Evolutionary conservation across 176 grass and related monocot genomes (phyloP).

Genomic region (Metroxylon sagu): DNA sequence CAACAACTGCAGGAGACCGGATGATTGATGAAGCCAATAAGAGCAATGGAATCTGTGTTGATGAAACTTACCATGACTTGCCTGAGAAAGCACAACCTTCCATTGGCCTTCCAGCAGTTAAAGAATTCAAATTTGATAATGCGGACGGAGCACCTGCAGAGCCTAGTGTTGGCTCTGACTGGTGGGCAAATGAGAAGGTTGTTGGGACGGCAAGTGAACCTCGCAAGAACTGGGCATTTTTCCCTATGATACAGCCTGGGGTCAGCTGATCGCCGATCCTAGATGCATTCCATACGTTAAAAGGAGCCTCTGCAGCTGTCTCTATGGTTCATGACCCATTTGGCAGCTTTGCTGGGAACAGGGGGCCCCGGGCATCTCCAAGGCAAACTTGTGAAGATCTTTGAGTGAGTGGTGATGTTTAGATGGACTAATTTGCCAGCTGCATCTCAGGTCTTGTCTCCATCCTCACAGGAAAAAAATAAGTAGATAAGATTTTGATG

Average conservation of each 20-base stretch:
- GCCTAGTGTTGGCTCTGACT: slow-evolving; percentile 43
- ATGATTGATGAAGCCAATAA: slow-evolving; percentile 29
- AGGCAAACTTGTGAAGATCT: too few species aligned
- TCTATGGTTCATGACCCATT: too few species aligned
- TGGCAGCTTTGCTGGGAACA: too few species aligned
- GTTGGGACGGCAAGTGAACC: slow-evolving; percentile 35
- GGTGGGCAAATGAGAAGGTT: slow-evolving; percentile 75
- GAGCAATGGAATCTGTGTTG: slow-evolving; percentile 35
- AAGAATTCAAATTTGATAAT: slow-evolving; percentile 91
- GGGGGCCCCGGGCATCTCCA: too few species aligned
- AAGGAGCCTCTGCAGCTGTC: too few species aligned
- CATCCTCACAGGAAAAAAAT: too few species aligned
- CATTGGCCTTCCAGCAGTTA: slow-evolving; percentile 48
- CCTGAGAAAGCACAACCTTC: slow-evolving; percentile 69
- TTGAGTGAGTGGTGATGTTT: too few species aligned
- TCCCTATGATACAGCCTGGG: slow-evolving; percentile 55
- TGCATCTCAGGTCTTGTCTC: too few species aligned
- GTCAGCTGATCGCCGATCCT: slow-evolving; percentile 30
- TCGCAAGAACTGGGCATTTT: slow-evolving; percentile 67
- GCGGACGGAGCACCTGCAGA: slow-evolving; percentile 29
- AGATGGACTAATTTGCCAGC: too few species aligned
- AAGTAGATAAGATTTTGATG: too few species aligned
- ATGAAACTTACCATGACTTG: slow-evolving; percentile 68
- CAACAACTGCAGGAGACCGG: background rate
- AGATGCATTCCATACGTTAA: too few species aligned